Percentiles rank a stretch among this genome's conserved stretches.
Conservation (phyloP, 345 rosid genomes). For the Rhodamnia rubescens region DNA sequence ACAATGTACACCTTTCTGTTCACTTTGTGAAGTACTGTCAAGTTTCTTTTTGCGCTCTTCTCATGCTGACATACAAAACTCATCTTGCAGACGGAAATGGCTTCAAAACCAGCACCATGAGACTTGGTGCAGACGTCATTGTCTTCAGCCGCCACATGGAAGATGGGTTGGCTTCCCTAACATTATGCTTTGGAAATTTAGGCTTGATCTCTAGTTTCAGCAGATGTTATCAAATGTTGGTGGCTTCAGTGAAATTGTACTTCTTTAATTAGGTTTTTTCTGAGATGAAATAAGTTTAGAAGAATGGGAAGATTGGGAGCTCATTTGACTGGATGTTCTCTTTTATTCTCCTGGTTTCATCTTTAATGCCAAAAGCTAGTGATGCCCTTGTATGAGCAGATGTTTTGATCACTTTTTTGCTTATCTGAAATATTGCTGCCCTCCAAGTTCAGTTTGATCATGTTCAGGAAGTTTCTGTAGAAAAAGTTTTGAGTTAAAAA, state of each 20-base stretch:
- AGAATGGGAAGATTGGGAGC: not conserved
- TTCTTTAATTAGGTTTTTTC: not conserved
- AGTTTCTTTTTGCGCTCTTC: conserved; percentile 6
- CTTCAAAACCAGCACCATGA: conserved; percentile 95
- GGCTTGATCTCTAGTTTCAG: not conserved
- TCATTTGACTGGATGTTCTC: not conserved
- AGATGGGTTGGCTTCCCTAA: conserved; percentile 44
- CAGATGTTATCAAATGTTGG: not conserved
- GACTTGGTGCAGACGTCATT: conserved; percentile 92
- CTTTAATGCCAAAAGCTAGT: not conserved
- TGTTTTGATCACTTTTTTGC: not conserved
- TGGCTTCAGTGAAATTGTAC: not conserved
- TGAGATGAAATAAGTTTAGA: not conserved
- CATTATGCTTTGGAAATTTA: not conserved
- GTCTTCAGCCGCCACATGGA: conserved; percentile 67
- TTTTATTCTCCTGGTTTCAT: not conserved
- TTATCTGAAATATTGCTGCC: not conserved
- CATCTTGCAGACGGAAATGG: conserved; percentile 83
- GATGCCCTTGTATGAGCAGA: not conserved
- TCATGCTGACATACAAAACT: conserved; percentile 9
- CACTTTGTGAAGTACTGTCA: not conserved
- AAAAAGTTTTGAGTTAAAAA: not conserved
- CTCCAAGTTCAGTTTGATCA: not conserved
- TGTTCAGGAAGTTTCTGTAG: not conserved
- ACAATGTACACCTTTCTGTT: conserved; percentile 42